These are phyloP conservation scores for Furcasterigmium furcatum DNA, from an alignment of 2,329 filamentous ascomycete species.

Conservation along the genomic window DNA sequence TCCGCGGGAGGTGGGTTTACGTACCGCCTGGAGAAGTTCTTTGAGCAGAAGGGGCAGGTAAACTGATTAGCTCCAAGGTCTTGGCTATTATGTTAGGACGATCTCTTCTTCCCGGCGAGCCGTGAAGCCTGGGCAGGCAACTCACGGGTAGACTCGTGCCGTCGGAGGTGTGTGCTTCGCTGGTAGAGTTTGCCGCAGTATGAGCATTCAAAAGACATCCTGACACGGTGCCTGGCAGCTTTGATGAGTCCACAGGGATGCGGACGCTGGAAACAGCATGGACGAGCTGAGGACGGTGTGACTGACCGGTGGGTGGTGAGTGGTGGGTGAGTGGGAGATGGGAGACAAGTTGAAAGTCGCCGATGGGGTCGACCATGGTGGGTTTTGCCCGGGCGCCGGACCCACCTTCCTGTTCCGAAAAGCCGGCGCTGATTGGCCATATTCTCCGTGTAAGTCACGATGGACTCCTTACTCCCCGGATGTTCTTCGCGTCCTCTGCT, in stretches of 20 bases:
- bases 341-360: background rate
- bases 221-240: background rate
- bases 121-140: background rate
- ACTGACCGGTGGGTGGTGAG: background rate
- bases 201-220: conserved; percentile 9
- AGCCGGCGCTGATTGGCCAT: background rate
- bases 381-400: conserved; percentile 11
- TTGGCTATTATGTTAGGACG: background rate
- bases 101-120: too few relatives aligned
- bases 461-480: too few relatives aligned
- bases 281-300: too few relatives aligned
- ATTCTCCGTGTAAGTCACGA: background rate
- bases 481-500: too few relatives aligned
- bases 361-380: conserved; percentile 4
- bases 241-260: too few relatives aligned
- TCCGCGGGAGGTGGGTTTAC: background rate
- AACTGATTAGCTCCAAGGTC: conserved; percentile 10
- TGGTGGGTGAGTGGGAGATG: background rate
- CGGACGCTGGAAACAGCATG: too few relatives aligned
- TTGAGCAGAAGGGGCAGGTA: conserved; percentile 14
- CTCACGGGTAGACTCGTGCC: conserved; percentile 21
- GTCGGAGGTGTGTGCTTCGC: conserved; percentile 19
- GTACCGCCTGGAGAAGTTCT: conserved; percentile 15
- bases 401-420: background rate
- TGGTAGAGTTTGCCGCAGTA: conserved; percentile 20